phyloP scores from a whole-genome alignment of 192 early-diverging fungal genomes.

The Coemansia sp. region DNA sequence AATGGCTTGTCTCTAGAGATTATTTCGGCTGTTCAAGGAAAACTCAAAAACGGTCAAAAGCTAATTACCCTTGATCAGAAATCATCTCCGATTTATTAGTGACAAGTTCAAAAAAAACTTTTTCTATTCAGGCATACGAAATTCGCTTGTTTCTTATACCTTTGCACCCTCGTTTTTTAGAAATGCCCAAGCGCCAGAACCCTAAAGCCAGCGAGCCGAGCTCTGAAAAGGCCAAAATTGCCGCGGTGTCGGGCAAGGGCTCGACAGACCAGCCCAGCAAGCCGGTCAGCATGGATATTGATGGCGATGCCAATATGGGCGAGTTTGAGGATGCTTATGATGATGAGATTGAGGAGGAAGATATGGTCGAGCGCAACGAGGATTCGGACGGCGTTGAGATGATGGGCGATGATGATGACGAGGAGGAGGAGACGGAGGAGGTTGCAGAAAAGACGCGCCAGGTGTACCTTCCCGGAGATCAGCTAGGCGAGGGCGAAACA shows the following conservation, averaged over 20 bases:
- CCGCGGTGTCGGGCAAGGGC: constrained; percentile 22
- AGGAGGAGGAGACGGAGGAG: constrained; percentile 62
- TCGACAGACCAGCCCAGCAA: constrained; percentile 21
- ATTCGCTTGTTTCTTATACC: background rate
- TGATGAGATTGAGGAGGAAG: constrained; percentile 81
- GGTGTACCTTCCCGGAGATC: constrained; percentile 90
- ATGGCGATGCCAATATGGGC: constrained; percentile 47
- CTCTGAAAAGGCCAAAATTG: constrained; percentile 25
- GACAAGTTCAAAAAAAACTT: background rate
- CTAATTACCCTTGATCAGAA: background rate
- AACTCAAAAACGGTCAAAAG: background rate
- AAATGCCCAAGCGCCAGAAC: constrained; percentile 48
- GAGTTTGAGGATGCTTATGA: constrained; percentile 91
- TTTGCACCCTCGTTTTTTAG: background rate
- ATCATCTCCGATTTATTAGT: background rate
- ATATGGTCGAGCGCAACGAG: constrained; percentile 61
- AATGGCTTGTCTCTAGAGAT: too few relatives aligned
- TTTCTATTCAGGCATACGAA: background rate
- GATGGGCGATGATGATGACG: constrained; percentile 40
- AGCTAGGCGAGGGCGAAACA: constrained; percentile 80
- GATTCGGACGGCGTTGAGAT: constrained; percentile 62
- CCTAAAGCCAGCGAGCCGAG: constrained; percentile 3
- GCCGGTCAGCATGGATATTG: constrained; percentile 43
- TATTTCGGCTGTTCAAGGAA: too few relatives aligned
- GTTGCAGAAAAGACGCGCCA: constrained; percentile 60